Percentiles rank a stretch among this genome's conserved stretches.
Conservation (phyloP, 176 grass and related monocot genomes). For the Ananas comosus region DNA sequence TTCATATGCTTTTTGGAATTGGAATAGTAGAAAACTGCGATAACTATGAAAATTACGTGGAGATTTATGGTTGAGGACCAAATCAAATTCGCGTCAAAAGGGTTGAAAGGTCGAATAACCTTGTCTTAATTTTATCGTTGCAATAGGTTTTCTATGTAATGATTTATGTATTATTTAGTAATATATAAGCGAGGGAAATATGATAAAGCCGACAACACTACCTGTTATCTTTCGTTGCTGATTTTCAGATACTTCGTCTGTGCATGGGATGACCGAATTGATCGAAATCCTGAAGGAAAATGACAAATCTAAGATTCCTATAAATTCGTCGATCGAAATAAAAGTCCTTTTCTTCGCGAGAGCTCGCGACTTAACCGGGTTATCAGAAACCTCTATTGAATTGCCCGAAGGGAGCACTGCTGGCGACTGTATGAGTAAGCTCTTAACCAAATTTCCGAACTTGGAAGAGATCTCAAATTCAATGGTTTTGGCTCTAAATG, state of each 20-base stretch:
- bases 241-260: not conserved
- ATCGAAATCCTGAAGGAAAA: constrained; percentile 3
- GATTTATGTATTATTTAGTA: too few species aligned
- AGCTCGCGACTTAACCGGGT: constrained; percentile 64
- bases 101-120: too few species aligned
- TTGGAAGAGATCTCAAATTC: constrained; percentile 72
- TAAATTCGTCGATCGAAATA: constrained; percentile 17
- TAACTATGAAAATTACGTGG: too few species aligned
- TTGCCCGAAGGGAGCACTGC: constrained; percentile 48
- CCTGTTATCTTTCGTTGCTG: too few species aligned
- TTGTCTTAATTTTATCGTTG: too few species aligned
- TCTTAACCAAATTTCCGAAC: constrained; percentile 53
- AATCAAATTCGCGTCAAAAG: too few species aligned
- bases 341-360: constrained; percentile 89
- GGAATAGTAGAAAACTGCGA: too few species aligned
- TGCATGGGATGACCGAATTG: not conserved
- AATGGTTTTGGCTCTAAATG: constrained; percentile 78
- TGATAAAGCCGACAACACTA: too few species aligned
- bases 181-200: too few species aligned
- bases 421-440: constrained; percentile 45
- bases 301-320: not conserved
- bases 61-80: too few species aligned
- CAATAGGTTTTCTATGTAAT: too few species aligned
- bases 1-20: too few species aligned
- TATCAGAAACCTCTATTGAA: constrained; percentile 35